Conservation (phyloP, 768 basidiomycete species). For the Kwoniella dendrophila region DNA sequence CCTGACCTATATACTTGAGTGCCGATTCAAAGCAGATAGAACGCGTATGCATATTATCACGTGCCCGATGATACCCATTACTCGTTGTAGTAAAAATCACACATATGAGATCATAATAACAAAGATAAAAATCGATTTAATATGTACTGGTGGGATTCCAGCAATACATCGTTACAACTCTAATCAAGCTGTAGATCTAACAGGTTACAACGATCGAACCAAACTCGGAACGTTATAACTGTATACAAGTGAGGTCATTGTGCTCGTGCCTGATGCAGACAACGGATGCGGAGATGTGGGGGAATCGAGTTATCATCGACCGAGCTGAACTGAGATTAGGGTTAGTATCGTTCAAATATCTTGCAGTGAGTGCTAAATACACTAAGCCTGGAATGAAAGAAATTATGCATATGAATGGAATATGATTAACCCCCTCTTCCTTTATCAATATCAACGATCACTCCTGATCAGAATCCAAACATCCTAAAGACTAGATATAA, state of each 20-base stretch:
- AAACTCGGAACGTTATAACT: no score
- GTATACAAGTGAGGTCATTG: conserved; percentile 15
- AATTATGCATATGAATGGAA: no score
- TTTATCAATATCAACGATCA: no score
- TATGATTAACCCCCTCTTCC: no score
- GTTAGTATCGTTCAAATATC: no score
- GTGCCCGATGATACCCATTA: no score
- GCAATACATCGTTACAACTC: background rate
- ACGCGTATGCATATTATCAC: conserved; percentile 6
- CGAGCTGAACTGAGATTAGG: no score
- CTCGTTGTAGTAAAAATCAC: background rate
- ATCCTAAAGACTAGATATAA: conserved; percentile 72
- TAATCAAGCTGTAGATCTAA: background rate
- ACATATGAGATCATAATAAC: background rate
- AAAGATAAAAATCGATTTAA: background rate
- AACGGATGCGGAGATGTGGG: background rate
- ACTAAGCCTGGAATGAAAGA: no score
- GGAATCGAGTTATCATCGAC: no score
- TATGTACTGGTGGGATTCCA: background rate
- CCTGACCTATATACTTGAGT: background rate
- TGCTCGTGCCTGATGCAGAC: conserved; percentile 5
- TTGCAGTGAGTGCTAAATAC: no score
- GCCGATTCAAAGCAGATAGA: background rate
- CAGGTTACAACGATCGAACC: background rate
- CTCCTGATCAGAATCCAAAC: conserved; percentile 41